Conservation (phyloP, 108 stramenopile genomes). For the Pseudonitzschia delicatissima region DNA sequence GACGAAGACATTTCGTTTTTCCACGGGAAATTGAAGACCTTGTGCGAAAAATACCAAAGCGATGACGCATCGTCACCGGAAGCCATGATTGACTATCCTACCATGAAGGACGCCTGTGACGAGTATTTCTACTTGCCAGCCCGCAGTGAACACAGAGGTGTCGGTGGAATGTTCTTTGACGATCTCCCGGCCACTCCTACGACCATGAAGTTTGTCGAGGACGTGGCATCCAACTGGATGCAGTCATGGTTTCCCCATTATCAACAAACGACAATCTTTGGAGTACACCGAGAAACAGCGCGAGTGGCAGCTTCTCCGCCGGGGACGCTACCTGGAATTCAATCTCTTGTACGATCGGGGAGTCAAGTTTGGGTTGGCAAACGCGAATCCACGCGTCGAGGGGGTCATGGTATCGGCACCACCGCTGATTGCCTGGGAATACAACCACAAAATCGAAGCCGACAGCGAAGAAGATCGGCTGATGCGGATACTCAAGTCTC, state of each 20-base stretch:
- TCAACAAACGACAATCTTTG: slow-evolving; percentile 41
- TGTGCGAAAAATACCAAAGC: slow-evolving; percentile 59
- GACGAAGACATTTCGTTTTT: slow-evolving; percentile 82
- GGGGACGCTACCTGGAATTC: slow-evolving; percentile 81
- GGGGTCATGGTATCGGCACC: slow-evolving; percentile 91
- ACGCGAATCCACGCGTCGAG: slow-evolving; percentile 82
- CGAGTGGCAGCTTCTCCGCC: slow-evolving; percentile 85
- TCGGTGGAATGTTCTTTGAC: slow-evolving; percentile 95
- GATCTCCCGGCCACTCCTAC: slow-evolving; percentile 62
- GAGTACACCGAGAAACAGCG: slow-evolving; percentile 67
- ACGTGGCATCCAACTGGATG: slow-evolving; percentile 86
- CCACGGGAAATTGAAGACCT: slow-evolving; percentile 53
- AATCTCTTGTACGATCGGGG: slow-evolving; percentile 91
- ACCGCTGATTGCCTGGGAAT: slow-evolving; percentile 82
- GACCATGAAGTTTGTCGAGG: slow-evolving; percentile 58
- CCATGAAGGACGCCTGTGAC: slow-evolving; percentile 80
- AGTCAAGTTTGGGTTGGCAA: slow-evolving; percentile 85
- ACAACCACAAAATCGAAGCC: slow-evolving; percentile 67
- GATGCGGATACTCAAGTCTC: slow-evolving; percentile 64
- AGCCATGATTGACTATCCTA: slow-evolving; percentile 46
- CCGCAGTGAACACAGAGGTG: slow-evolving; percentile 88
- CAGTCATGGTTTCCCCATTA: slow-evolving; percentile 88
- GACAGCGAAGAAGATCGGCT: slow-evolving; percentile 77
- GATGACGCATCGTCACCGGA: no score
- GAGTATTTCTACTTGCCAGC: slow-evolving; percentile 94